Conservation (phyloP, 305 asterid genomes). For the Nicotiana rustica region DNA sequence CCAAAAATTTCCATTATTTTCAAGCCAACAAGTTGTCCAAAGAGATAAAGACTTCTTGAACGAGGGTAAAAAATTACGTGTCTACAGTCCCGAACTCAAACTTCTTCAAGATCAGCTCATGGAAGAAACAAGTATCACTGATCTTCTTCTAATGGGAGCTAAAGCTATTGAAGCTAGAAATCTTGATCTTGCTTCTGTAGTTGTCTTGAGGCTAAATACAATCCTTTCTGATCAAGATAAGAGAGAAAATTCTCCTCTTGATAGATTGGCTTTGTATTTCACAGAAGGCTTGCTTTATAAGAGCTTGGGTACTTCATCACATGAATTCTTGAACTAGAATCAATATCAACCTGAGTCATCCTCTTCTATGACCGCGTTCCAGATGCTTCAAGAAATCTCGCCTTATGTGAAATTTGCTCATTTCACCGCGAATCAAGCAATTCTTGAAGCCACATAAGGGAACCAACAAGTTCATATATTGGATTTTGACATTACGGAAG, state of each 20-base stretch:
- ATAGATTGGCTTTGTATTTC: constrained; percentile 49
- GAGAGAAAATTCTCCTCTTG: constrained; percentile 32
- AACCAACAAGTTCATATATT: constrained; percentile 45
- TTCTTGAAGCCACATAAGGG: constrained; percentile 47
- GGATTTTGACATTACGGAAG: constrained; percentile 54
- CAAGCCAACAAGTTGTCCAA: not conserved
- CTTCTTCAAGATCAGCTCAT: constrained; percentile 42
- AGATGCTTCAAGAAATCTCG: constrained; percentile 51
- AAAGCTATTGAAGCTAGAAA: constrained; percentile 50
- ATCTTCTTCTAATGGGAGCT: constrained; percentile 50
- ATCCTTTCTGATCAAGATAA: constrained; percentile 40
- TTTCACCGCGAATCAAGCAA: constrained; percentile 57
- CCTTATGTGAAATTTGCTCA: constrained; percentile 55
- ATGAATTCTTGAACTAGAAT: not conserved
- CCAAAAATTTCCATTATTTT: not conserved
- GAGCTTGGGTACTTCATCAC: constrained; percentile 14
- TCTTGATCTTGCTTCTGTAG: constrained; percentile 39
- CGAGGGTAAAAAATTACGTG: constrained; percentile 1
- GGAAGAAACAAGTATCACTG: constrained; percentile 45
- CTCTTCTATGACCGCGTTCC: constrained; percentile 42
- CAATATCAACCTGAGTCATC: not conserved
- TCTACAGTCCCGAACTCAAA: constrained; percentile 21
- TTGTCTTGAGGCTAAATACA: constrained; percentile 42
- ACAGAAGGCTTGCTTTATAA: constrained; percentile 43
- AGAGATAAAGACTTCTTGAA: not conserved